Base-by-base conservation (phyloP, 148 eudicot species). In the Persicaria tinctoria region DNA sequence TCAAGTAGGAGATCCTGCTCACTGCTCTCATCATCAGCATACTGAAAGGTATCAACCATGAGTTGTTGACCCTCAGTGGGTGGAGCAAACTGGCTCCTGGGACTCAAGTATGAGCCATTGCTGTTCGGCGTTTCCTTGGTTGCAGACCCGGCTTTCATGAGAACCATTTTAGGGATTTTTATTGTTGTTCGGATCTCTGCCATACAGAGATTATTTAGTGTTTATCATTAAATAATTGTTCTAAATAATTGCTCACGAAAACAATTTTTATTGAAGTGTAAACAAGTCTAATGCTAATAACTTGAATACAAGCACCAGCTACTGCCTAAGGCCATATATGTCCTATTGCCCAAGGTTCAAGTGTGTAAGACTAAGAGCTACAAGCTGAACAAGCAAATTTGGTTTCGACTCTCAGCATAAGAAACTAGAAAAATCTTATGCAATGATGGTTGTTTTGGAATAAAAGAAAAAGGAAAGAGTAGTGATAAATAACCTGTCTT, bases 1-100 rank as follows among this genome's bases (percentile, higher is more conserved):
- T 95, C 87, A 41, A 95, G 89, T 70, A 95, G 85, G 75, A 95
- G 75, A 76, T 92, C 98, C 80, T 95, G 92, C 63, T 89, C 98
- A 44, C 86, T 81, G 79, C 81, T 82, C 73, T 89, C 89, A 76
- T 89, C 89, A 76, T 89, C 91, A 56, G 79, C 87, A 27, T 72
- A 80, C 8, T 81, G 84, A 55, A 83, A 83, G 77, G 93, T 80
- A 56, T 86, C 84, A 49, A 85, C 78, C 89, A 87, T 84, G 50
- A 85, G 83, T 17, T 13, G 38, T 23, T 18, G 74, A 71, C 41
- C 53, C 17, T 66, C 46, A 44, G 70, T 14, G 70, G 70, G 70
- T 38, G 46, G 20, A 12, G 48, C 8, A 60, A 87, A 77, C 59
- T 79, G 79, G 75, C 82, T 87, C 63, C 77, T 82, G 10, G 92